Evolutionary conservation across 2,329 filamentous ascomycete genomes (phyloP).

Genomic region (Arachnomyces sp.): DNA sequence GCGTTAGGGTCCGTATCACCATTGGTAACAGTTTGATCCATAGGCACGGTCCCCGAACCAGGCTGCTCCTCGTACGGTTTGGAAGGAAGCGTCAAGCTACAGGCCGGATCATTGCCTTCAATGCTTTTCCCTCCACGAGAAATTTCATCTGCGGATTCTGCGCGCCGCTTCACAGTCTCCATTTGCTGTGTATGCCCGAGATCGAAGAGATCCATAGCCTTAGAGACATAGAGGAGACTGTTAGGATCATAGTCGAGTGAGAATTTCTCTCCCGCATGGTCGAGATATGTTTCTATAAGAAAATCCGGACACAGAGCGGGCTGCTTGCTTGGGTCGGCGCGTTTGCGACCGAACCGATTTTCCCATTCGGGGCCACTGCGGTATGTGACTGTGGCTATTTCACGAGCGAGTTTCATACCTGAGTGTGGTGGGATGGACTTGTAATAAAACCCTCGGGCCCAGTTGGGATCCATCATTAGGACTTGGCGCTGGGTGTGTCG

Average conservation of each 20-base stretch:
- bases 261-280: slow-evolving; percentile 97
- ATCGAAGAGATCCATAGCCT: slow-evolving; percentile 98
- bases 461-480: slow-evolving; percentile 97
- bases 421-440: slow-evolving; percentile 79
- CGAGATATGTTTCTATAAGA: slow-evolving; percentile 93
- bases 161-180: slow-evolving; percentile 55
- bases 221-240: slow-evolving; percentile 90
- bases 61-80: slow-evolving; percentile 80
- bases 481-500: slow-evolving; percentile 95
- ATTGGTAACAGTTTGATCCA: slow-evolving; percentile 23
- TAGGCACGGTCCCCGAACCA: slow-evolving; percentile 28
- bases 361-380: slow-evolving; percentile 97
- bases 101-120: slow-evolving; percentile 44
- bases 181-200: slow-evolving; percentile 65
- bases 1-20: slow-evolving; percentile 22
- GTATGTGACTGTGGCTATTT: slow-evolving; percentile 97
- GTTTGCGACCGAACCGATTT: slow-evolving; percentile 77
- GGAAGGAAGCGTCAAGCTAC: slow-evolving; percentile 75
- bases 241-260: slow-evolving; percentile 95
- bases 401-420: slow-evolving; percentile 94
- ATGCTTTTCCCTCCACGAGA: slow-evolving; percentile 32
- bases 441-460: slow-evolving; percentile 94
- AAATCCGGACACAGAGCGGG: slow-evolving; percentile 96
- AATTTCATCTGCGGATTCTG: slow-evolving; percentile 53
- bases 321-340: slow-evolving; percentile 77